Base-by-base conservation (phyloP, 2,329 filamentous ascomycete genomes). In the Neofusicoccum sp. region DNA sequence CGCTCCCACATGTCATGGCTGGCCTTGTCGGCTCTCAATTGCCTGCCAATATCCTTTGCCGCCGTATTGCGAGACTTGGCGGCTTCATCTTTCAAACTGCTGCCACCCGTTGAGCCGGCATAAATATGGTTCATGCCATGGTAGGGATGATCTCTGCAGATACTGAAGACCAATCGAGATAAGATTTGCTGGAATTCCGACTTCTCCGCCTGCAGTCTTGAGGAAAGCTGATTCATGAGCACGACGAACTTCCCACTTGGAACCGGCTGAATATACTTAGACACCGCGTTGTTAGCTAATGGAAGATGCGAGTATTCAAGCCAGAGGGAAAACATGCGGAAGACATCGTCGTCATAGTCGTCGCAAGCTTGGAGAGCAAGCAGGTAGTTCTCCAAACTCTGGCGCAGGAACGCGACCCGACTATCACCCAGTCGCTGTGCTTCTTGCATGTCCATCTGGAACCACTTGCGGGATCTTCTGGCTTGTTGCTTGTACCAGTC, bases 61-160 rank as follows among this genome's bases (percentile, higher is more conserved):
- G 93, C 92, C 64, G 81, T 82, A 67, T 89, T 86, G 51, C 95
- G 87, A 4, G 89, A 88, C 20, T 87, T 78, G 0, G 90, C 89
- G 3, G 89, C 84, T 41, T 89, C 85, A 65, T 97, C 93, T 66
- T 89, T 87, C 81, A 31, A 24, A 76, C 56, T 74, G 81, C 88
- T 86, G 54, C 72, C 59, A 38, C 67, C 74, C 67, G 87, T 89
- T 45, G 85, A 87, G 24, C 89, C 88, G 2, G 93, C 90, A 80
- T 93, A 97, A 43, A 99, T 91, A 67, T 98, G 93, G 72, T 99
- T 96, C 87, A 98, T 93, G 51, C 92, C 92, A 71, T 99, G 96
- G 73, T 93, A 96, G 0, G 95, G 96, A 75, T 99, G 95, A 61
- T 99, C 92, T 9, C 84, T 81, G 70, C 93, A 98, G 60, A 99